Evolutionary conservation across 257 asterid genomes (phyloP).

Genomic region (Lantana camara): DNA sequence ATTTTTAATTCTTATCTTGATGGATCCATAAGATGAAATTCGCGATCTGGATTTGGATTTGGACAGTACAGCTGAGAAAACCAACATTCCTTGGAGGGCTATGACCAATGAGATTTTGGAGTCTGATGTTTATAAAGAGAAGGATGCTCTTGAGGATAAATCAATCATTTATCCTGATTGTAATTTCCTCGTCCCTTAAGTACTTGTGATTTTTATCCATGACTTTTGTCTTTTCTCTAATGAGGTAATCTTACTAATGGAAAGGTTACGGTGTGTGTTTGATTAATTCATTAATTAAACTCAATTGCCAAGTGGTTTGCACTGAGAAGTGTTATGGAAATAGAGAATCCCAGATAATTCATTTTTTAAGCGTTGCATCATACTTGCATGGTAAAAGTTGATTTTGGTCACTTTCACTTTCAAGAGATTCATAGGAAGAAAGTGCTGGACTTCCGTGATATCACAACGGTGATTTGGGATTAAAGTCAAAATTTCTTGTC

Average conservation of each 20-base stretch:
- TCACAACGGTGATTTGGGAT: not conserved
- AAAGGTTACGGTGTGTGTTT: too few species aligned
- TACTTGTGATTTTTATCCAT: constrained; percentile 11
- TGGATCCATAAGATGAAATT: not conserved
- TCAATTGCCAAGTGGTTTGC: too few species aligned
- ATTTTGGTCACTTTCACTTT: not conserved
- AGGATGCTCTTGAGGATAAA: constrained; percentile 61
- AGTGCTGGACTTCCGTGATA: not conserved
- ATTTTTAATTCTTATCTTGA: not conserved
- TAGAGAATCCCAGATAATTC: too few species aligned
- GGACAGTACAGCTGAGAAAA: constrained; percentile 96
- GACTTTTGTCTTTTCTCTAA: not conserved
- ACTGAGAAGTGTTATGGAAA: too few species aligned
- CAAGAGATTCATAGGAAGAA: not conserved
- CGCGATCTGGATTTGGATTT: constrained; percentile 32
- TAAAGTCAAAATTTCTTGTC: not conserved
- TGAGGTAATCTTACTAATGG: too few species aligned
- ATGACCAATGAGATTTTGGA: constrained; percentile 84
- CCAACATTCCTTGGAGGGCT: constrained; percentile 88
- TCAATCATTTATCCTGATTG: constrained; percentile 88
- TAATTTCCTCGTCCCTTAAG: constrained; percentile 36
- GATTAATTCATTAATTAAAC: too few species aligned
- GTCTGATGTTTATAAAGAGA: constrained; percentile 80
- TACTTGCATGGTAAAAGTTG: too few species aligned
- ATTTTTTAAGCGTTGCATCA: too few species aligned